Evolutionary conservation across 1,139 yeast species (phyloP).

Genomic region (Yamadazyma kanchanaburiensis): DNA sequence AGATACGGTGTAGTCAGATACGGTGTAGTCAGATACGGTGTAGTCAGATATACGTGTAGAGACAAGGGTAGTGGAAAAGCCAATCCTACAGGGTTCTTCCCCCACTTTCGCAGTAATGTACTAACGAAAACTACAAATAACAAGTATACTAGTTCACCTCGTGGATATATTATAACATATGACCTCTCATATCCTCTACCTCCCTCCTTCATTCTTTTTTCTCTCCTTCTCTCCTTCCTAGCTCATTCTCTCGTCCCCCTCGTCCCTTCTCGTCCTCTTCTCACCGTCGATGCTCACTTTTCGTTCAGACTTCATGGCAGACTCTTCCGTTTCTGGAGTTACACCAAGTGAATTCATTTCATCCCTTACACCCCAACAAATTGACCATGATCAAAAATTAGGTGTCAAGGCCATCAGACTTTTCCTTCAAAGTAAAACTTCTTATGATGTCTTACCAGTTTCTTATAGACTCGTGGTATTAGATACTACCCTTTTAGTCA

Average conservation of each 20-base stretch:
- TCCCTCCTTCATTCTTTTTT: neutral
- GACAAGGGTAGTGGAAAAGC: too few relatives aligned
- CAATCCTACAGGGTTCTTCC: too few relatives aligned
- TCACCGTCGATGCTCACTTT: neutral
- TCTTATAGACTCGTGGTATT: slow-evolving; percentile 89
- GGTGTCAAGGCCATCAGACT: slow-evolving; percentile 77
- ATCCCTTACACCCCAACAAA: slow-evolving; percentile 40
- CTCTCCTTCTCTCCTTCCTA: neutral
- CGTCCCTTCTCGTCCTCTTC: slow-evolving; percentile 4
- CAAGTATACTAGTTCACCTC: too few relatives aligned
- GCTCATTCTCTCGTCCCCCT: too few relatives aligned
- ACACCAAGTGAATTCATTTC: slow-evolving; percentile 41
- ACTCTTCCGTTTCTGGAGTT: slow-evolving; percentile 16
- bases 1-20: too few relatives aligned
- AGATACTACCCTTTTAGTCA: slow-evolving; percentile 87
- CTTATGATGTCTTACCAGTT: slow-evolving; percentile 96
- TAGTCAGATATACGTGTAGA: too few relatives aligned
- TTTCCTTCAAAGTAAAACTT: slow-evolving; percentile 85
- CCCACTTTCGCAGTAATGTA: too few relatives aligned
- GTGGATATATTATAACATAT: neutral
- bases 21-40: too few relatives aligned
- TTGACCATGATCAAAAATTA: slow-evolving; percentile 57
- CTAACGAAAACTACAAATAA: too few relatives aligned
- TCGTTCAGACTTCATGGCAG: slow-evolving; percentile 4
- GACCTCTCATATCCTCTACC: neutral